Evolutionary conservation across 768 basidiomycete genomes (phyloP).

Genomic region (Mycena rosella): DNA sequence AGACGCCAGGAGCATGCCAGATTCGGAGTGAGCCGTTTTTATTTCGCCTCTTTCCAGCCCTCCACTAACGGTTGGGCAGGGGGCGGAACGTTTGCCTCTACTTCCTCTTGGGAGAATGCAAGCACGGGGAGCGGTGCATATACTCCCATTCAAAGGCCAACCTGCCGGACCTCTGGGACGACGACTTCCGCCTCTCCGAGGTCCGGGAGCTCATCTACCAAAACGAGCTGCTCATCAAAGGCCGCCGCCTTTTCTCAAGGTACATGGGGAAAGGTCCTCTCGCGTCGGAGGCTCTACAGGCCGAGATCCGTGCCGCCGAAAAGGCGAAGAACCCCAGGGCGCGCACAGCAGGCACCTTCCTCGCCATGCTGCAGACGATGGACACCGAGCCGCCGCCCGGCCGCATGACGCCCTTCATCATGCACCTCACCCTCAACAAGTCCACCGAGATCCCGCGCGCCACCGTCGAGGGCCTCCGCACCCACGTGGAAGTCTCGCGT

Average conservation of each 20-base stretch:
- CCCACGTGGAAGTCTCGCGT: not conserved
- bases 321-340: not conserved
- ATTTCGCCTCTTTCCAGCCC: not conserved
- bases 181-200: not conserved
- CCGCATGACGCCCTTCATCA: constrained; percentile 13
- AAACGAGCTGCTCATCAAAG: constrained; percentile 17
- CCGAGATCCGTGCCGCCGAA: constrained; percentile 2
- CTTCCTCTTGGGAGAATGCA: constrained; percentile 27
- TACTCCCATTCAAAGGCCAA: constrained; percentile 28
- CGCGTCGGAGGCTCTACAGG: not conserved
- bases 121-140: constrained; percentile 24
- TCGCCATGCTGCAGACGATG: not conserved
- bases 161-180: constrained; percentile 12
- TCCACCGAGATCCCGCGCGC: constrained; percentile 7
- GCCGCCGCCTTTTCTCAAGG: constrained; percentile 9
- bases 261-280: constrained; percentile 33
- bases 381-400: not conserved
- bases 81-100: constrained; percentile 33
- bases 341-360: not conserved
- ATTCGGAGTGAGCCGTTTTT: constrained; percentile 10
- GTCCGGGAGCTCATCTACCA: constrained; percentile 11
- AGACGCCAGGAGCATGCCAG: constrained; percentile 28
- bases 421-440: constrained; percentile 34
- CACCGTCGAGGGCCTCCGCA: constrained; percentile 9
- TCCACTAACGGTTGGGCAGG: not conserved